These are phyloP conservation scores for Sporothrix pseudoabietina DNA, from an alignment of 2,329 filamentous ascomycete genomes.

Conservation along the genomic window DNA sequence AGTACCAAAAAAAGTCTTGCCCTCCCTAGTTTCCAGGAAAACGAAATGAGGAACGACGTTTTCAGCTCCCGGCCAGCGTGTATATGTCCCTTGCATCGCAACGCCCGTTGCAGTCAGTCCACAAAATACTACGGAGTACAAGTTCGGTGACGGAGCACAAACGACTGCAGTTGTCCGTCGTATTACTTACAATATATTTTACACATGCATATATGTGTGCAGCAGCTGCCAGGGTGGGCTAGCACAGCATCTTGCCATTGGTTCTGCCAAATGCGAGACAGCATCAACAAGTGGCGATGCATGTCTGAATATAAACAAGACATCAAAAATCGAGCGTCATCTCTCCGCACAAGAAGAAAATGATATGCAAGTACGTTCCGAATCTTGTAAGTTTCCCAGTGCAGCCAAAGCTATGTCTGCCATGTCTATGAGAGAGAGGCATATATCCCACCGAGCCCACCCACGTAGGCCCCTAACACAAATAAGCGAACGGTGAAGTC, in stretches of 20 bases:
- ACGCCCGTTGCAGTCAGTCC: neutral
- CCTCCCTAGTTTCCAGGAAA: conserved; percentile 15
- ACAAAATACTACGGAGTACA: neutral
- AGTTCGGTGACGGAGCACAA: neutral
- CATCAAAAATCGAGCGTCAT: neutral
- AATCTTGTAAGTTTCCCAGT: neutral
- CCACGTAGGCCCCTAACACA: neutral
- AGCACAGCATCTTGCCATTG: neutral
- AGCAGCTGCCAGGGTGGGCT: neutral
- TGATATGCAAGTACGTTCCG: neutral
- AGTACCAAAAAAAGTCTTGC: neutral
- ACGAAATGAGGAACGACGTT: conserved; percentile 15
- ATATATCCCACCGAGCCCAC: neutral
- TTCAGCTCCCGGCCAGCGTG: conserved; percentile 13
- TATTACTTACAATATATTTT: neutral
- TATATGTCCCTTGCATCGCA: conserved; percentile 12
- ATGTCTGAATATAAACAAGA: conserved; percentile 22
- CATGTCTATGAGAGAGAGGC: neutral
- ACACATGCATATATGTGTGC: neutral
- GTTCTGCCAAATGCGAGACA: neutral
- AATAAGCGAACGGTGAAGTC: neutral
- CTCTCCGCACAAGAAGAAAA: neutral
- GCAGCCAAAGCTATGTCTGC: neutral
- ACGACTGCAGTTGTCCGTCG: neutral
- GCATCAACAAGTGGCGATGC: conserved; percentile 1